A percentile compares a stretch with the other conserved stretches of the same genome.
phyloP scores from a whole-genome alignment of 306 rosid genomes.

The Parietaria judaica region DNA sequence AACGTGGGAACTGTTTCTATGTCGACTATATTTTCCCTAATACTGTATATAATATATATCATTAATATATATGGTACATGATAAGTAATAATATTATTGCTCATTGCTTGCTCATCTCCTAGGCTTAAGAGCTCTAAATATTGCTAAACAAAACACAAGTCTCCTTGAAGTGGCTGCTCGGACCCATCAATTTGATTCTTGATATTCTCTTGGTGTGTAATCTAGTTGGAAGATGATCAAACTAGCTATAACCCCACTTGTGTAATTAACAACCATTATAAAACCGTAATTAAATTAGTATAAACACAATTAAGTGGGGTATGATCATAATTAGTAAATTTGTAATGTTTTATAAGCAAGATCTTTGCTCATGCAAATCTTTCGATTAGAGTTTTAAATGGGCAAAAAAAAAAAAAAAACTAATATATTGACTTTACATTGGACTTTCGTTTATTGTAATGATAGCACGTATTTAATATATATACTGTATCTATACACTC shows the following conservation, averaged over 20 bases:
- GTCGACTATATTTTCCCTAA: slow-evolving; percentile 68
- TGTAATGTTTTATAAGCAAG: no score
- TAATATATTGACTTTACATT: neutral
- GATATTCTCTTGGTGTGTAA: slow-evolving; percentile 25
- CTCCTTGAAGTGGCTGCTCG: slow-evolving; percentile 56
- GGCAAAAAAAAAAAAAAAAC: neutral
- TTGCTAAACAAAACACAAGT: slow-evolving; percentile 49
- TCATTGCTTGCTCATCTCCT: slow-evolving; percentile 48
- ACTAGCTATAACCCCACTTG: slow-evolving; percentile 25
- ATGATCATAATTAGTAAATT: no score
- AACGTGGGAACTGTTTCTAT: slow-evolving; percentile 99
- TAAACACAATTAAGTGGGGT: no score
- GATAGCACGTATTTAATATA: no score
- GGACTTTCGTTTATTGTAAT: no score
- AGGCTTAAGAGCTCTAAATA: slow-evolving; percentile 74
- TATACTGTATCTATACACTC: no score
- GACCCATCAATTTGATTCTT: slow-evolving; percentile 21
- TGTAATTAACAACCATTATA: neutral
- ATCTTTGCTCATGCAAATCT: no score
- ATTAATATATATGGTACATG: neutral
- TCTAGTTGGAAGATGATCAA: slow-evolving; percentile 12
- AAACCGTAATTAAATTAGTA: no score
- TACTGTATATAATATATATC: slow-evolving; percentile 22
- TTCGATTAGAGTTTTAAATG: neutral
- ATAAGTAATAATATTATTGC: slow-evolving; percentile 15